Conservation (phyloP, 192 early-diverging fungal genomes). For the Linnemannia elongata region DNA sequence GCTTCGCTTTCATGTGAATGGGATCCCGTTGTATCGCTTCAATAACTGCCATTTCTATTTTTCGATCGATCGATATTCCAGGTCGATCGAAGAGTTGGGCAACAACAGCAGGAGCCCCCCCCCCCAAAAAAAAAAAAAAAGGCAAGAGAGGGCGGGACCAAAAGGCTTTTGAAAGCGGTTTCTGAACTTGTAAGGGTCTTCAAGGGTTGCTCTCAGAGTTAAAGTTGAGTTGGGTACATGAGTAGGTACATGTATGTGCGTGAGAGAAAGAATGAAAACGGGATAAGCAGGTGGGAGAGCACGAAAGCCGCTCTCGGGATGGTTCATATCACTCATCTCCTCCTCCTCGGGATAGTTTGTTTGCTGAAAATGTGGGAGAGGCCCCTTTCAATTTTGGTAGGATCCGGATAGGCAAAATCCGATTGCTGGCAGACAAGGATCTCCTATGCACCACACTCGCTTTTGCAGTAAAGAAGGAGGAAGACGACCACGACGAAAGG, state of each 20-base stretch:
- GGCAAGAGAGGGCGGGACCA: neutral
- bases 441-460: neutral
- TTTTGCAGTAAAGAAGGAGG: neutral
- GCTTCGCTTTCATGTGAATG: neutral
- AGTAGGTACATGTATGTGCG: slow-evolving; percentile 2
- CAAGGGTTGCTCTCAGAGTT: neutral
- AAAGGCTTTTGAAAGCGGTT: neutral
- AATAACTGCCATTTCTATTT: neutral
- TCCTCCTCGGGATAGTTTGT: neutral
- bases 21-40: neutral
- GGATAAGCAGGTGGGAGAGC: neutral
- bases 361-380: neutral
- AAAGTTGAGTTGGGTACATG: neutral
- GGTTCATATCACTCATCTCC: neutral
- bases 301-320: neutral
- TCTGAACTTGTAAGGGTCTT: neutral
- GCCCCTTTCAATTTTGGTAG: neutral
- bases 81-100: neutral
- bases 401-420: neutral
- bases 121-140: neutral
- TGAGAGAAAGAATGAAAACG: neutral
- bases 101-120: neutral
- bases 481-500: neutral
- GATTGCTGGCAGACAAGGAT: neutral
- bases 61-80: neutral